These are phyloP conservation scores for Knufia fluminis DNA, from an alignment of 2,329 filamentous ascomycete genomes.

Conservation along the genomic window DNA sequence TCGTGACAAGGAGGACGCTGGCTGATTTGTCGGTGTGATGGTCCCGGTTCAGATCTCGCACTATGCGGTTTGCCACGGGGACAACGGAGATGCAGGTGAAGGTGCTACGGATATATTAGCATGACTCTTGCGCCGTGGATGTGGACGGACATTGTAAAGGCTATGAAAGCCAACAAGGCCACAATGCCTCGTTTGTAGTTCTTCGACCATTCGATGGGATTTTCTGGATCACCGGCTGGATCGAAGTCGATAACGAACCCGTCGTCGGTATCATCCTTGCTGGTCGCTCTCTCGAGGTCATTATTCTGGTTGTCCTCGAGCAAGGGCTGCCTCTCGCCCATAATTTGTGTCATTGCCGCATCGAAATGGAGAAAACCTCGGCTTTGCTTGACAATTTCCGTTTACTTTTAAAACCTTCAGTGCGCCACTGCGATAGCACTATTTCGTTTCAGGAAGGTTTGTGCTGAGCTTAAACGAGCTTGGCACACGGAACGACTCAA, in stretches of 20 bases:
- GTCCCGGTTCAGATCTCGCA: conserved; percentile 34
- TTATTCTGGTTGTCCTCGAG: conserved; percentile 6
- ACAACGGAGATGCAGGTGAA: conserved; percentile 51
- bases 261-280: neutral
- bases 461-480: too few species aligned
- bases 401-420: too few species aligned
- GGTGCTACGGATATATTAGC: conserved; percentile 33
- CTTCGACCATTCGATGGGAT: conserved; percentile 21
- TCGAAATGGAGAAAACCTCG: too few species aligned
- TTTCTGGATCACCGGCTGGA: conserved; percentile 19
- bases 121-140: too few species aligned
- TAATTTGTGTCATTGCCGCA: too few species aligned
- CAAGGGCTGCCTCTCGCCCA: conserved; percentile 16
- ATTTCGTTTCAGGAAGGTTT: too few species aligned
- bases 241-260: conserved; percentile 20
- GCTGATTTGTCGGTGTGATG: conserved; percentile 37
- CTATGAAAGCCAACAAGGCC: conserved; percentile 19
- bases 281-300: neutral
- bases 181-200: conserved; percentile 21
- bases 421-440: too few species aligned
- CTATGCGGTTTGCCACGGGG: conserved; percentile 45
- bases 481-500: too few species aligned
- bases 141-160: conserved; percentile 20
- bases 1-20: conserved; percentile 42
- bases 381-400: too few species aligned